Evolutionary conservation across 2,329 filamentous ascomycete species (phyloP), one percentile per base, ranked within the genome.

Genomic region (Cordyceps cicadae): DNA sequence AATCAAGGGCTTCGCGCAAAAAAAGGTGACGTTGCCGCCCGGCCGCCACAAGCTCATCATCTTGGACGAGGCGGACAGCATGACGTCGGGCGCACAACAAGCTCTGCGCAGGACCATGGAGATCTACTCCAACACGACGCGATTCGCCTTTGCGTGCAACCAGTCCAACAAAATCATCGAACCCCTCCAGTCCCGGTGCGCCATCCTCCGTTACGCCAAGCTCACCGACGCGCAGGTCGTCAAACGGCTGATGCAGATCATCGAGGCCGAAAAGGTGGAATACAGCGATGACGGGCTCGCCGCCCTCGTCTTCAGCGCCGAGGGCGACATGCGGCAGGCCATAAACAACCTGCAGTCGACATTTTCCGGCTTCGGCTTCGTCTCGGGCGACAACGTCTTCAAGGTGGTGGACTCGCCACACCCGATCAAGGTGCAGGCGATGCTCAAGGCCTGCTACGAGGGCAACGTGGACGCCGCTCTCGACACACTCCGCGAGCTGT

Each of bases 101-200:
- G 94, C 94, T 21, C 82, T 99, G 41, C 85, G 94, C 66, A 83
- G 94, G 64, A 99, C 94, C 0, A 99, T 99, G 94, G 94, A 99
- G 74, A 99, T 97, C 56, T 97, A 97, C 78, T 95, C 91, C 48
- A 88, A 92, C 64, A 99, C 94, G 1, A 99, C 94, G 2, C 85
- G 94, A 62, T 99, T 99, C 70, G 94, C 94, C 0, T 99, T 99
- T 70, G 94, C 94, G 2, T 99, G 94, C 80, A 99, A 99, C 74
- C 91, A 96, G 78, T 94, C 89, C 64, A 99, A 97, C 79, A 99
- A 97, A 77, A 97, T 99, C 71, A 99, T 99, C 74, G 94, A 99
- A 75, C 94, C 94, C n/a, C 81, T 99, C 56, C 94, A 99, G 74
- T 97, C 92, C 19, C 86, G 94, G 68, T 99, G 94, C 72, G 94